Conservation (phyloP, 495 filamentous ascomycete genomes). For the Aspergillus hancockii region DNA sequence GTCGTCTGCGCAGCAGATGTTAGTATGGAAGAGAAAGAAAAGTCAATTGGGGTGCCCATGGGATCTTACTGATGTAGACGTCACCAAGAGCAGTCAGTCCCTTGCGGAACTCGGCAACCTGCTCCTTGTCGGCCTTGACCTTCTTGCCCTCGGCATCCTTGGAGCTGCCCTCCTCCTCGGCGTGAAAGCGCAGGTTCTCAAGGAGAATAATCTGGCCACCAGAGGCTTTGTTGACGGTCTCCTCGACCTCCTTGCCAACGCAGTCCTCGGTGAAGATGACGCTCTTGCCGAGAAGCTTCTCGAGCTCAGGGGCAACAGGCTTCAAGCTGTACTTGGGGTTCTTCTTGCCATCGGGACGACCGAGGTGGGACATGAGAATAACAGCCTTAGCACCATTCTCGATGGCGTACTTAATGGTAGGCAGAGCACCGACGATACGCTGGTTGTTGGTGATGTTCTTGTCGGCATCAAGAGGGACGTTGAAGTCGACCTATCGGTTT, state of each 20-base stretch:
- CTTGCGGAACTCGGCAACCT: slow-evolving; percentile 92
- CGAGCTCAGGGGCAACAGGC: slow-evolving; percentile 87
- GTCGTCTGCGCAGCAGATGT: slow-evolving; percentile 65
- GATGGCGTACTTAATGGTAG: slow-evolving; percentile 97
- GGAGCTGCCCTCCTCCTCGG: slow-evolving; percentile 93
- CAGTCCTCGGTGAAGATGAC: slow-evolving; percentile 91
- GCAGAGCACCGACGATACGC: slow-evolving; percentile 94
- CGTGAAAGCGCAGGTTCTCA: slow-evolving; percentile 97
- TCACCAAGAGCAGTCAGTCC: slow-evolving; percentile 93
- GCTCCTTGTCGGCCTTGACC: slow-evolving; percentile 91
- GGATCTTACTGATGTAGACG: slow-evolving; percentile 85
- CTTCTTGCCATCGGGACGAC: slow-evolving; percentile 86
- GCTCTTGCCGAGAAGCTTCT: slow-evolving; percentile 78
- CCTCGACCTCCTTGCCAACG: slow-evolving; percentile 87
- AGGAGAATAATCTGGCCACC: slow-evolving; percentile 86
- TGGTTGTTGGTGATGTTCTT: slow-evolving; percentile 97
- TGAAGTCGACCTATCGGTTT: slow-evolving; percentile 87
- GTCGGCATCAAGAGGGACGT: slow-evolving; percentile 89
- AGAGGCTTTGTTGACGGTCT: slow-evolving; percentile 78
- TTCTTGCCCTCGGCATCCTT: slow-evolving; percentile 95
- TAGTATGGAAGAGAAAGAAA: slow-evolving; percentile 13
- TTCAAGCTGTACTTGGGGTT: slow-evolving; percentile 93
- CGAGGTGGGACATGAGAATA: slow-evolving; percentile 97
- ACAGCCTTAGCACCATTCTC: slow-evolving; percentile 94
- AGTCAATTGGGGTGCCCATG: not conserved